These are phyloP conservation scores for Aspergillus udagawae DNA, from an alignment of 2,329 filamentous ascomycete species.

Conservation along the genomic window DNA sequence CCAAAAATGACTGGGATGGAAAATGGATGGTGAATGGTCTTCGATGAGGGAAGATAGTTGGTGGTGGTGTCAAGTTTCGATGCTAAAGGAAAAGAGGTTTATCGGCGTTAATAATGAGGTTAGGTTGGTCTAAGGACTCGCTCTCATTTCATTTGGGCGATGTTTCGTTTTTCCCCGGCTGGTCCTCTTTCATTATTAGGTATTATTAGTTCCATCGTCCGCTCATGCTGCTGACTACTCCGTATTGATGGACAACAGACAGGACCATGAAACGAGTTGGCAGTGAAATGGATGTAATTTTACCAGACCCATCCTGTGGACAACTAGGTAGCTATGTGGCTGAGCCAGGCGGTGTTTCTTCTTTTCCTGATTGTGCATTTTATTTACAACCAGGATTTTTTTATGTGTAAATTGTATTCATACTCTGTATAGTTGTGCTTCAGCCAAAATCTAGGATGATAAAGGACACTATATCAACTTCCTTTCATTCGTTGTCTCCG, in stretches of 20 bases:
- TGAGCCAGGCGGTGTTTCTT: conserved; percentile 5
- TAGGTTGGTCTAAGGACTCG: not conserved
- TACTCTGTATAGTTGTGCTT: not conserved
- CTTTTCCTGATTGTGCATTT: conserved; percentile 3
- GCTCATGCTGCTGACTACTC: not conserved
- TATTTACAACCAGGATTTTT: not conserved
- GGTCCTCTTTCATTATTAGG: not conserved
- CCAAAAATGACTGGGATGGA: conserved; percentile 6
- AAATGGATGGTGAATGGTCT: not conserved
- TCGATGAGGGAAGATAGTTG: not conserved
- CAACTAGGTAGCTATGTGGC: conserved; percentile 3
- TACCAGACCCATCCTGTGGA: not conserved
- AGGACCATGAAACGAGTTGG: not conserved
- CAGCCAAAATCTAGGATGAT: not conserved
- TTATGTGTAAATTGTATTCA: not conserved
- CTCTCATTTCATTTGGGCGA: conserved; percentile 5
- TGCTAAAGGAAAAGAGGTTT: conserved; percentile 26
- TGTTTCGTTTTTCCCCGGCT: conserved; percentile 1
- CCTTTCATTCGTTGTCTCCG: not conserved
- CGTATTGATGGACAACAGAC: not conserved
- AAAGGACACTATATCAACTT: not conserved
- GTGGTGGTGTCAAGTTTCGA: conserved; percentile 10
- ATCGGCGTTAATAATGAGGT: conserved; percentile 11
- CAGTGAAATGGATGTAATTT: not conserved
- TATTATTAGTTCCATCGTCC: not conserved